Evolutionary conservation across 2,329 filamentous ascomycete genomes (phyloP).

Genomic region (Xylariaceae sp.): DNA sequence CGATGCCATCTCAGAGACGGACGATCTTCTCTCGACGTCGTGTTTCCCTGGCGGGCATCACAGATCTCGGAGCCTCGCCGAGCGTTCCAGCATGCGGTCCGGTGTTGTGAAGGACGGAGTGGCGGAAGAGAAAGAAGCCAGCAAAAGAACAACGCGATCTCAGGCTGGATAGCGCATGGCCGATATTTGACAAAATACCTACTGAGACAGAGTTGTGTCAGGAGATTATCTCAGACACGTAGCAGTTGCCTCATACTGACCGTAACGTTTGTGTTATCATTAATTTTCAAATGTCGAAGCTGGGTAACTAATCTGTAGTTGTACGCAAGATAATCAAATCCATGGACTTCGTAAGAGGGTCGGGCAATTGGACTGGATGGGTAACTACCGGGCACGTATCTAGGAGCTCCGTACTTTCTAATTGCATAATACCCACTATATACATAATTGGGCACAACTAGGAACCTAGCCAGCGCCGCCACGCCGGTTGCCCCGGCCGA

Average conservation of each 20-base stretch:
- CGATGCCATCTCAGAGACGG: conserved; percentile 26
- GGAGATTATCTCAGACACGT: not conserved
- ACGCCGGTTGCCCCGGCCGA: no score
- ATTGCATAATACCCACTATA: no score
- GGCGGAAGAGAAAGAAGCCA: not conserved
- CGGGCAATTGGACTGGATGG: no score
- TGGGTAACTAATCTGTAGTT: no score
- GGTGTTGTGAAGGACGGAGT: conserved; percentile 1
- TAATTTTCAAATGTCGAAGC: not conserved
- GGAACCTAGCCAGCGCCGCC: no score
- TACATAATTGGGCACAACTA: no score
- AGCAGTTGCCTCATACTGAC: conserved; percentile 1
- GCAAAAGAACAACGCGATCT: conserved; percentile 6
- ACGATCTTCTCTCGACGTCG: not conserved
- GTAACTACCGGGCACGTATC: no score
- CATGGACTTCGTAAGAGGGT: no score
- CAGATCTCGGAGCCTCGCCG: not conserved
- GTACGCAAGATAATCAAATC: no score
- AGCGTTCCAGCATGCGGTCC: not conserved
- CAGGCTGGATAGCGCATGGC: conserved; percentile 10
- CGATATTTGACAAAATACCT: not conserved
- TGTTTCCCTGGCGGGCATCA: not conserved
- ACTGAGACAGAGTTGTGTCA: not conserved
- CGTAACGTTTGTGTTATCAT: not conserved
- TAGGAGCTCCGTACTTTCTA: no score